Evolutionary conservation across 495 filamentous ascomycete species (phyloP).

Genomic region (Hyphodiscus hymeniophilus): DNA sequence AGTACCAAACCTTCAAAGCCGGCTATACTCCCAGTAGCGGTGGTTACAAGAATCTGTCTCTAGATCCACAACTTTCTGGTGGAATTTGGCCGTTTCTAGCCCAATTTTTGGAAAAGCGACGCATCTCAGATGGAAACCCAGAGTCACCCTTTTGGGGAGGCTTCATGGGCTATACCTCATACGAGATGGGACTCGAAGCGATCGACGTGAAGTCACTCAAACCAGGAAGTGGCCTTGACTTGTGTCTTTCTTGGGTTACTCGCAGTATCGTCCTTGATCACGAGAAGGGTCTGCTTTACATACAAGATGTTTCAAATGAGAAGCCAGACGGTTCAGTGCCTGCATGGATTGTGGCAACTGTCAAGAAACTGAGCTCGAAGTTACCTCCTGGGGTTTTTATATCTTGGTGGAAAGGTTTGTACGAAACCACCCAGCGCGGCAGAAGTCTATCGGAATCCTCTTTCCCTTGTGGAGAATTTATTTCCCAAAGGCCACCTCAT

Average conservation of each 20-base stretch:
- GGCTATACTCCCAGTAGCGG: not conserved
- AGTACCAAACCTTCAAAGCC: constrained; percentile 21
- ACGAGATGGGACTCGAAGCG: constrained; percentile 69
- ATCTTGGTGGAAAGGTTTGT: too few species aligned
- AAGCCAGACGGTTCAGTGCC: constrained; percentile 19
- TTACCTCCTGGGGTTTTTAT: not conserved
- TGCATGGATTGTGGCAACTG: constrained; percentile 3
- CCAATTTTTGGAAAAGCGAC: constrained; percentile 46
- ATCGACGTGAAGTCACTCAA: constrained; percentile 38
- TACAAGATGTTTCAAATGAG: constrained; percentile 49
- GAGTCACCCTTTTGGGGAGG: constrained; percentile 72
- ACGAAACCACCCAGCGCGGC: too few species aligned
- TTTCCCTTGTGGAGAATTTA: too few species aligned
- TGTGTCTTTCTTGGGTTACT: constrained; percentile 69
- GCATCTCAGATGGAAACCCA: constrained; percentile 25
- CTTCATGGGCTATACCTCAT: constrained; percentile 82
- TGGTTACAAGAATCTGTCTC: constrained; percentile 13
- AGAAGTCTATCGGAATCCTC: too few species aligned
- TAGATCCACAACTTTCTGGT: constrained; percentile 29
- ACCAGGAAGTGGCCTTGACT: constrained; percentile 49
- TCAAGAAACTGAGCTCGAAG: not conserved
- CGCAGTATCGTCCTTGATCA: constrained; percentile 79
- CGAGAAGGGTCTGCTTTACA: constrained; percentile 43
- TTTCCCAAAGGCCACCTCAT: too few species aligned
- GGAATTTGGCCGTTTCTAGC: constrained; percentile 50